These are phyloP conservation scores for Salvia splendens DNA, from an alignment of 257 asterid species.

Conservation along the genomic window DNA sequence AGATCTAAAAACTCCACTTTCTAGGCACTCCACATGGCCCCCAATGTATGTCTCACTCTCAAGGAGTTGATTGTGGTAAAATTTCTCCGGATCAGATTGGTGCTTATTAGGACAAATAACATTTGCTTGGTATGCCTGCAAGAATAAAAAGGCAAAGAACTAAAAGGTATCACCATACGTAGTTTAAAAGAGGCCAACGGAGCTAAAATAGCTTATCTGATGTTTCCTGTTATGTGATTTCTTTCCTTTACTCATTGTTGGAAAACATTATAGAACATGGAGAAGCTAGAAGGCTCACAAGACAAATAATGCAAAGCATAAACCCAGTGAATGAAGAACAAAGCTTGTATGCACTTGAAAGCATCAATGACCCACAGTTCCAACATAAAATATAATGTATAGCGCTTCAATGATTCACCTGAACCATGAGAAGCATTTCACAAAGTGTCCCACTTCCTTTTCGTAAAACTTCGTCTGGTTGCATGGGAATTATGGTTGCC, in stretches of 20 bases:
- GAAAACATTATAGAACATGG: conserved; percentile 13
- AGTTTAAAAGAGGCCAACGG: conserved; percentile 21
- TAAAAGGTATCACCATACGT: conserved; percentile 26
- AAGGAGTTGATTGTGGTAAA: conserved; percentile 72
- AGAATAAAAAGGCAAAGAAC: conserved; percentile 33
- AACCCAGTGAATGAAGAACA: conserved; percentile 16
- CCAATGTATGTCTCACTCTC: conserved; percentile 99
- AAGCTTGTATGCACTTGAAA: conserved; percentile 16
- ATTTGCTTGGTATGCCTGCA: conserved; percentile 93
- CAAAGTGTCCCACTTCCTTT: conserved; percentile 99
- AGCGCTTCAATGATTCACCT: conserved; percentile 52
- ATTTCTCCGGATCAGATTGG: conserved; percentile 97
- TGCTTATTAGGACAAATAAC: conserved; percentile 98
- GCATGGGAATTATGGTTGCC: conserved; percentile 98
- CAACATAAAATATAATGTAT: conserved; percentile 16
- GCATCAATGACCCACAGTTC: conserved; percentile 6
- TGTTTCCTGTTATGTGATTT: conserved; percentile 28
- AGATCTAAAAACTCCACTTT: conserved; percentile 99
- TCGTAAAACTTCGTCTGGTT: conserved; percentile 96
- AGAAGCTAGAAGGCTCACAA: conserved; percentile 24
- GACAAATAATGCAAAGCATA: conserved; percentile 20
- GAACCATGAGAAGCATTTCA: conserved; percentile 99
- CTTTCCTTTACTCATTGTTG: conserved; percentile 8
- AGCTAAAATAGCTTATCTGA: conserved; percentile 20
- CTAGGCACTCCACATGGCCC: conserved; percentile 98